phyloP scores from a whole-genome alignment of 108 stramenopile genomes.

The Conticribra guillardii region DNA sequence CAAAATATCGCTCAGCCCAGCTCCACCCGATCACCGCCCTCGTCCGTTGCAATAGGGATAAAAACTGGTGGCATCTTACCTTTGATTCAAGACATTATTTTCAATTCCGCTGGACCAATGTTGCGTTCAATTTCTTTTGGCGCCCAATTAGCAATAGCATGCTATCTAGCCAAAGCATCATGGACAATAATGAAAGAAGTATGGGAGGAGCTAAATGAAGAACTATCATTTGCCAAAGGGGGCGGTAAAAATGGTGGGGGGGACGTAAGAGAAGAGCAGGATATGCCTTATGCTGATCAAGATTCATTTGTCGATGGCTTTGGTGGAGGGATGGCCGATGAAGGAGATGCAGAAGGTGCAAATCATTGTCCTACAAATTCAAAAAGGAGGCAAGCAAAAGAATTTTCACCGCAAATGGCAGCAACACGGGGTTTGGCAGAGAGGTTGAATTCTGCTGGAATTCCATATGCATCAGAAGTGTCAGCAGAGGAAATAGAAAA shows the following conservation, averaged over 20 bases:
- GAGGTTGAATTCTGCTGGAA: slow-evolving; percentile 34
- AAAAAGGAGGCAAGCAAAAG: neutral
- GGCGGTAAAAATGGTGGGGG: slow-evolving; percentile 1
- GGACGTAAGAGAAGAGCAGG: slow-evolving; percentile 48
- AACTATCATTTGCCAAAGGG: slow-evolving; percentile 5
- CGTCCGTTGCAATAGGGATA: neutral
- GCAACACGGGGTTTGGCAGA: slow-evolving; percentile 35
- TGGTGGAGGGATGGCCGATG: neutral
- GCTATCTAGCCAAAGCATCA: slow-evolving; percentile 25
- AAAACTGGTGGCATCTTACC: neutral
- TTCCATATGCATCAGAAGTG: slow-evolving; percentile 30
- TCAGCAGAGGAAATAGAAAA: neutral
- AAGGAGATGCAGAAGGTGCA: neutral
- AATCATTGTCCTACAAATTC: neutral
- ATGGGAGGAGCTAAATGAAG: slow-evolving; percentile 46
- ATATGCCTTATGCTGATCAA: slow-evolving; percentile 37
- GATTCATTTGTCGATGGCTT: slow-evolving; percentile 6
- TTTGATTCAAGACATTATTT: slow-evolving; percentile 14
- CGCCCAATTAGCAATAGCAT: slow-evolving; percentile 30
- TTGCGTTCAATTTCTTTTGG: slow-evolving; percentile 17
- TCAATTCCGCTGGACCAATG: slow-evolving; percentile 14
- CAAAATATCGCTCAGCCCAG: too few species aligned
- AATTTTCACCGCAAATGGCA: slow-evolving; percentile 14
- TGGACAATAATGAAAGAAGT: slow-evolving; percentile 37
- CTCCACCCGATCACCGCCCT: too few species aligned